A percentile compares a stretch with the other conserved stretches of the same genome.
phyloP scores from a whole-genome alignment of 257 asterid species.

The Henckelia pumila region DNA sequence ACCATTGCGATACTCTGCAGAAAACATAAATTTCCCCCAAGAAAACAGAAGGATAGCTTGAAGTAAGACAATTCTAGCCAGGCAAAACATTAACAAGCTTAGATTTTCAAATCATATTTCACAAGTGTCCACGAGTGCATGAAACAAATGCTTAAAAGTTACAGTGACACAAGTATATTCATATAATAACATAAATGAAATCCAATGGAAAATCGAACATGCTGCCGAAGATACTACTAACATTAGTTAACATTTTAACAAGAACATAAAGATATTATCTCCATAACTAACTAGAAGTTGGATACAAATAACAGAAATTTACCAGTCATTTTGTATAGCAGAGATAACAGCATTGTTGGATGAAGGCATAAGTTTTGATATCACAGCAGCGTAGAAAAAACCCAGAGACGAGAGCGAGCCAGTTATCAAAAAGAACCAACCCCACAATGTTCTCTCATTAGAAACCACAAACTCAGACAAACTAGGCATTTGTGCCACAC shows the following conservation, averaged over 20 bases:
- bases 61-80: neutral
- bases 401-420: constrained; percentile 42
- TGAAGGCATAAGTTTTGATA: constrained; percentile 56
- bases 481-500: constrained; percentile 22
- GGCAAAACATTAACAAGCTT: too few relatives aligned
- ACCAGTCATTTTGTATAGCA: constrained; percentile 67
- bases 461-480: constrained; percentile 29
- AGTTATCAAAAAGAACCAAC: constrained; percentile 43
- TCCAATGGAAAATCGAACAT: neutral
- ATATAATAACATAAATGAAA: too few relatives aligned
- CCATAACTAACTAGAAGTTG: neutral
- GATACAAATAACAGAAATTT: neutral
- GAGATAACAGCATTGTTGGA: constrained; percentile 44
- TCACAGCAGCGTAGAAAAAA: constrained; percentile 49
- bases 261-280: too few relatives aligned
- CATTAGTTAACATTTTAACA: too few relatives aligned
- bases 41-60: too few relatives aligned
- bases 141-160: neutral
- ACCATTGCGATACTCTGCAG: too few relatives aligned
- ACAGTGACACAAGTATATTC: too few relatives aligned
- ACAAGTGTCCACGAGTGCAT: too few relatives aligned
- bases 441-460: constrained; percentile 41
- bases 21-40: too few relatives aligned
- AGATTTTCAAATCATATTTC: too few relatives aligned
- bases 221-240: neutral